These are phyloP conservation scores for Candida morakotiae DNA, from an alignment of 805 yeast species.

Conservation along the genomic window DNA sequence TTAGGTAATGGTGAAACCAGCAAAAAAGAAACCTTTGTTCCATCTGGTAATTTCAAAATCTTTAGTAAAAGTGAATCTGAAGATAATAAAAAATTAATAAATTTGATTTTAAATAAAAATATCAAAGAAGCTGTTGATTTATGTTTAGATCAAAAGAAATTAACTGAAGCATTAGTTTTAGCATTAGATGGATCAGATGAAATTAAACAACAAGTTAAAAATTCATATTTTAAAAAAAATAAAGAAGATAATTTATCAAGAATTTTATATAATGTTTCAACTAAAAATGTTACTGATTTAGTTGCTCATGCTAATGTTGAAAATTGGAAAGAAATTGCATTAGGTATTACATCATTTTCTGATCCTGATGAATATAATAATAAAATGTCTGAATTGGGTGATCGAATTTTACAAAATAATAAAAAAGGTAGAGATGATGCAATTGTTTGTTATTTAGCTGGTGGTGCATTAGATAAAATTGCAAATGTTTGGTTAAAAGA, in stretches of 20 bases:
- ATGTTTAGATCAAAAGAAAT: slow-evolving; percentile 57
- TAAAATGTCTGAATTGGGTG: slow-evolving; percentile 68
- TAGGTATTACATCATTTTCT: slow-evolving; percentile 56
- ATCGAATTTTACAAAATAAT: slow-evolving; percentile 49
- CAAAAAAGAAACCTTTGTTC: slow-evolving; percentile 26
- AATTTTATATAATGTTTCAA: slow-evolving; percentile 61
- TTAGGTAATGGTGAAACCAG: slow-evolving; percentile 20
- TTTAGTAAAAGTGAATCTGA: slow-evolving; percentile 31
- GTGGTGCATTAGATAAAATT: slow-evolving; percentile 74
- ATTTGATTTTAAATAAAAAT: slow-evolving; percentile 55
- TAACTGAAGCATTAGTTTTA: slow-evolving; percentile 78
- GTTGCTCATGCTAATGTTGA: slow-evolving; percentile 72
- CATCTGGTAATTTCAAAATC: slow-evolving; percentile 52
- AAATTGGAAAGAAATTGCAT: slow-evolving; percentile 83
- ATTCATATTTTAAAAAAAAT: slow-evolving; percentile 63
- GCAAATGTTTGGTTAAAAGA: slow-evolving; percentile 84
- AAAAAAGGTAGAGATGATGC: slow-evolving; percentile 60
- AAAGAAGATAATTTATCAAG: slow-evolving; percentile 62
- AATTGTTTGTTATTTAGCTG: slow-evolving; percentile 71
- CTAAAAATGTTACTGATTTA: slow-evolving; percentile 57
- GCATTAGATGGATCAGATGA: slow-evolving; percentile 62
- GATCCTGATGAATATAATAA: slow-evolving; percentile 47
- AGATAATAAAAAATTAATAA: slow-evolving; percentile 35
- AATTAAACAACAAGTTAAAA: slow-evolving; percentile 63
- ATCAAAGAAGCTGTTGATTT: slow-evolving; percentile 61